Conservation (phyloP, 805 yeast species). For the Candida xyloterini region DNA sequence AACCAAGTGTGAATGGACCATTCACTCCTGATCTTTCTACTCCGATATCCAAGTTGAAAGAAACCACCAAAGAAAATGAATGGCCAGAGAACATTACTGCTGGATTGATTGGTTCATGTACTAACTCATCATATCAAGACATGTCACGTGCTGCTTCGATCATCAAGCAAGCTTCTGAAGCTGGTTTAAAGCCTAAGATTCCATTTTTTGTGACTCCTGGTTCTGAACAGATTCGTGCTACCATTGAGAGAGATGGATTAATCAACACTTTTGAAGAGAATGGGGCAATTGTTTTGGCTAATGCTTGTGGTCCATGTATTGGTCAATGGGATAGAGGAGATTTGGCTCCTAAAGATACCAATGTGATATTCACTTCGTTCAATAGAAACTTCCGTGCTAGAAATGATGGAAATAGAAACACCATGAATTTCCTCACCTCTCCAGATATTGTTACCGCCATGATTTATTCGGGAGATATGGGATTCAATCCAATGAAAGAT, state of each 20-base stretch:
- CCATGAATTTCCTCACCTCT: conserved; percentile 95
- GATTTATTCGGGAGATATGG: conserved; percentile 93
- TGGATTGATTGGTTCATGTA: conserved; percentile 97
- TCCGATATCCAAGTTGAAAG: conserved; percentile 84
- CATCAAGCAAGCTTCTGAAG: conserved; percentile 84
- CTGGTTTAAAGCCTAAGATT: conserved; percentile 88
- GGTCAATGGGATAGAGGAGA: conserved; percentile 97
- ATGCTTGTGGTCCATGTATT: conserved; percentile 99
- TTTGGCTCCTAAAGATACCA: conserved; percentile 88
- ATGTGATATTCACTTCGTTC: conserved; percentile 95
- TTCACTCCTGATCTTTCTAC: conserved; percentile 98
- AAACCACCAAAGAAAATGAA: conserved; percentile 74
- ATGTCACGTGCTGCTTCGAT: conserved; percentile 96
- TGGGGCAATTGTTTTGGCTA: conserved; percentile 93
- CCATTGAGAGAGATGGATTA: conserved; percentile 95
- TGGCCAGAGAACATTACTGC: conserved; percentile 95
- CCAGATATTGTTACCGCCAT: conserved; percentile 96
- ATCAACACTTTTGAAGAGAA: conserved; percentile 82
- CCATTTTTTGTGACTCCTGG: conserved; percentile 96
- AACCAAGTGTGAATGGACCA: conserved; percentile 97
- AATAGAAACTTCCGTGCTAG: conserved; percentile 98
- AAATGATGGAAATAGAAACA: conserved; percentile 97
- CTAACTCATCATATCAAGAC: conserved; percentile 97
- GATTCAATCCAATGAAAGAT: conserved; percentile 94
- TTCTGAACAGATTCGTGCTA: conserved; percentile 97